Percentiles rank a stretch among this genome's conserved stretches.
Evolutionary conservation across 768 basidiomycete species (phyloP).

Genomic region (Lyophyllum atratum): DNA sequence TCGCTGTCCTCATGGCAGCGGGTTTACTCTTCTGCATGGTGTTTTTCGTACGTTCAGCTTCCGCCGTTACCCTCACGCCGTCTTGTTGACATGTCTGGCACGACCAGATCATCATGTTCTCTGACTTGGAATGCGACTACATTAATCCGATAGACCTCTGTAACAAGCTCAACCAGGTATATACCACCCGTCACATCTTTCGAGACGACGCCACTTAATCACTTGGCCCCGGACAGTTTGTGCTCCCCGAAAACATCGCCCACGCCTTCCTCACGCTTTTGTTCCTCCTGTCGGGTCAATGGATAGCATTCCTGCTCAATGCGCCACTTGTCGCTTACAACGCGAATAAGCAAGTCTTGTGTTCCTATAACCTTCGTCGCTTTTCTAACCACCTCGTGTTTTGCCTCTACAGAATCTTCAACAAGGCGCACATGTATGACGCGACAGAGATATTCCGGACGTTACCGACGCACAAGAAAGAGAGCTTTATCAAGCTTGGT

Average conservation of each 20-base stretch:
- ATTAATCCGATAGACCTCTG: constrained; percentile 99
- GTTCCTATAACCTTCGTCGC: neutral
- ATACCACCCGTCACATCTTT: constrained; percentile 18
- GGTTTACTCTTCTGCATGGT: constrained; percentile 98
- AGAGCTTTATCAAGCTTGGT: constrained; percentile 92
- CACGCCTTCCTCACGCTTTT: constrained; percentile 89
- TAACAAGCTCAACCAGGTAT: constrained; percentile 97
- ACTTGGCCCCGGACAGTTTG: constrained; percentile 61
- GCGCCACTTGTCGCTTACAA: constrained; percentile 87
- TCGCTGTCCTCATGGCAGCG: constrained; percentile 93
- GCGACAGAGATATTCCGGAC: constrained; percentile 99
- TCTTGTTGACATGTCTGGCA: neutral
- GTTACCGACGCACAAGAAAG: constrained; percentile 91
- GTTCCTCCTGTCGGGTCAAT: constrained; percentile 96
- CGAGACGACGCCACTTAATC: neutral
- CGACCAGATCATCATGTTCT: constrained; percentile 98
- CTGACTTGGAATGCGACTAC: constrained; percentile 98
- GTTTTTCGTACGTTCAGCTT: constrained; percentile 81
- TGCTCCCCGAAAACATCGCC: constrained; percentile 93
- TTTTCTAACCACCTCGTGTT: neutral
- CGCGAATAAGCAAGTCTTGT: constrained; percentile 81
- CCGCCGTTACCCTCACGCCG: neutral
- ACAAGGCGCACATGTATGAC: constrained; percentile 97
- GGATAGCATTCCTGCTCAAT: constrained; percentile 90
- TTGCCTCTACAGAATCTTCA: constrained; percentile 66